Conservation (phyloP, 1,139 yeast genomes). For the Yamadazyma triangularis region DNA sequence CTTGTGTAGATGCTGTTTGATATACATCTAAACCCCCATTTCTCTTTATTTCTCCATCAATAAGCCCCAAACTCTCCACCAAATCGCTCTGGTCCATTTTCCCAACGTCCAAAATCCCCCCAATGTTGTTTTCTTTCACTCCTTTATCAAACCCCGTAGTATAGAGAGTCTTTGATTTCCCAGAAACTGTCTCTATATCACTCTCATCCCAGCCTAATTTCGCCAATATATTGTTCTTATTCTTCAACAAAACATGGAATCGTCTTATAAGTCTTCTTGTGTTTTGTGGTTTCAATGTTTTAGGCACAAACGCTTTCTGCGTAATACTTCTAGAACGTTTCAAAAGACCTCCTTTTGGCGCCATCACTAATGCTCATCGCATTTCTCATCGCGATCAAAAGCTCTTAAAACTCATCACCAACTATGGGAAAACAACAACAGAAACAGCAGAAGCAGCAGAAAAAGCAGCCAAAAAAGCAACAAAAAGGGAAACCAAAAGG, state of each 20-base stretch:
- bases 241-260: constrained; percentile 59
- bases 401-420: too few relatives aligned
- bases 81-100: constrained; percentile 21
- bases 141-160: constrained; percentile 8
- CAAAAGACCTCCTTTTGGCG: constrained; percentile 5
- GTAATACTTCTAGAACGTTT: constrained; percentile 15
- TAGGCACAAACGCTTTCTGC: constrained; percentile 16
- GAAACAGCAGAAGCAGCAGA: background rate
- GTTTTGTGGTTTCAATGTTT: constrained; percentile 56
- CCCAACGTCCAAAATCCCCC: constrained; percentile 2
- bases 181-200: background rate
- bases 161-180: constrained; percentile 17
- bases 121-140: constrained; percentile 12
- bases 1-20: constrained; percentile 84
- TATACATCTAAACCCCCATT: constrained; percentile 72
- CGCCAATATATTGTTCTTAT: constrained; percentile 34
- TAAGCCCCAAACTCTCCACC: constrained; percentile 39
- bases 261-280: constrained; percentile 66
- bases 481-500: constrained; percentile 18
- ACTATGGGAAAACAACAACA: background rate
- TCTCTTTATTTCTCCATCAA: constrained; percentile 54
- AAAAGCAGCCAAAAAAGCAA: background rate
- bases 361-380: background rate
- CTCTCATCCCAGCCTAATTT: constrained; percentile 16
- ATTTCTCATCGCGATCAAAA: background rate